Conservation (phyloP, 495 filamentous ascomycete species). For the Penicillium maclennaniae region DNA sequence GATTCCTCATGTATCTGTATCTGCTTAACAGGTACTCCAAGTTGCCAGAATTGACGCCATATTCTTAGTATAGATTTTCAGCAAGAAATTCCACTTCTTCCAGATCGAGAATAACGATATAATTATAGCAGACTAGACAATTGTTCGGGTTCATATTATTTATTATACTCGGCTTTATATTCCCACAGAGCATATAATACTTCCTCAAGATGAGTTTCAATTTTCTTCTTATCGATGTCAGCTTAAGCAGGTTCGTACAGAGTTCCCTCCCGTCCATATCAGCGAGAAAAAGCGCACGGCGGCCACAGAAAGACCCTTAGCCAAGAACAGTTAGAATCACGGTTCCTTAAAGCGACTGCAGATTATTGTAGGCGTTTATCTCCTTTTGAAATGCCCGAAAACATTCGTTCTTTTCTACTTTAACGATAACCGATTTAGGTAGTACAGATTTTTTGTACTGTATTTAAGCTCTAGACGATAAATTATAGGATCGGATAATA, state of each 20-base stretch:
- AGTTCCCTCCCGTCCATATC: neutral
- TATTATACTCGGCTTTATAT: neutral
- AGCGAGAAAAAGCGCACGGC: slow-evolving; percentile 1
- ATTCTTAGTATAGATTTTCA: neutral
- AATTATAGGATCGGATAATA: neutral
- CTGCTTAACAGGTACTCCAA: neutral
- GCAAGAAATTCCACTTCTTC: neutral
- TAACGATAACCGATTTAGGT: neutral
- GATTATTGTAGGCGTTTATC: neutral
- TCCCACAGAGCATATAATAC: neutral
- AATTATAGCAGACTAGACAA: neutral
- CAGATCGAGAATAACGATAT: neutral
- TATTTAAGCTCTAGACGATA: neutral
- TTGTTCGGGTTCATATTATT: neutral
- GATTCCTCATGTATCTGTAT: slow-evolving; percentile 4
- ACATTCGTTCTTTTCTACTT: neutral
- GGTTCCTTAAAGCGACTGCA: neutral
- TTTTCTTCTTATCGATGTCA: neutral
- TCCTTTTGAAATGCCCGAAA: neutral
- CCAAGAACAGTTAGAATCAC: slow-evolving; percentile 2
- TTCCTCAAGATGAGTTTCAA: neutral
- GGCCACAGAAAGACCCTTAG: neutral
- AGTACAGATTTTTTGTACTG: neutral
- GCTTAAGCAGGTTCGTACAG: neutral
- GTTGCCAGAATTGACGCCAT: slow-evolving; percentile 1